These are phyloP conservation scores for Cryptococcus floricola DNA, from an alignment of 1,284 basidiomycete genomes.

Conservation along the genomic window DNA sequence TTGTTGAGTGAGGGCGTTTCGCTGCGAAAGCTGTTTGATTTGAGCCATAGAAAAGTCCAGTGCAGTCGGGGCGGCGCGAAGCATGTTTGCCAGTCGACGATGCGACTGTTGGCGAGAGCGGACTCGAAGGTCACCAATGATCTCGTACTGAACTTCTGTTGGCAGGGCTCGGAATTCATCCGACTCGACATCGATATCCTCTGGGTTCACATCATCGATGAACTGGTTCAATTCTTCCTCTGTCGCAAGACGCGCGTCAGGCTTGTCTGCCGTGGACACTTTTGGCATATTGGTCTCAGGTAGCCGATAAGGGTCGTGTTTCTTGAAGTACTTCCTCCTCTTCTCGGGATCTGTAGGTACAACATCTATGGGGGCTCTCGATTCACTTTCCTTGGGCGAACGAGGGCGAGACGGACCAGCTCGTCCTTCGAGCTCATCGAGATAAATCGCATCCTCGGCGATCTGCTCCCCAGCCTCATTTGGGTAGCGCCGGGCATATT, in stretches of 20 bases:
- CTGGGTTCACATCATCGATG: slow-evolving; percentile 87
- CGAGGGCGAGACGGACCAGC: slow-evolving; percentile 24
- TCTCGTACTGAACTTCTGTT: slow-evolving; percentile 96
- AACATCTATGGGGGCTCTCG: slow-evolving; percentile 6
- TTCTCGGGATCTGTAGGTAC: slow-evolving; percentile 28
- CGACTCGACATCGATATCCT: slow-evolving; percentile 83
- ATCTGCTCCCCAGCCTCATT: slow-evolving; percentile 50
- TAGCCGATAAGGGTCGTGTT: slow-evolving; percentile 75
- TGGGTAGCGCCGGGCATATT: slow-evolving; percentile 21
- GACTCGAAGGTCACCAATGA: slow-evolving; percentile 88
- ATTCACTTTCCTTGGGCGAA: slow-evolving; percentile 3
- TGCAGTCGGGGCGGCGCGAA: slow-evolving; percentile 71
- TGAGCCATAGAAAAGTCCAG: slow-evolving; percentile 95
- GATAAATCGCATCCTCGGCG: slow-evolving; percentile 70
- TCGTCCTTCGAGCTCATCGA: slow-evolving; percentile 70
- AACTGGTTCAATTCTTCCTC: slow-evolving; percentile 86
- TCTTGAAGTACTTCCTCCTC: slow-evolving; percentile 41
- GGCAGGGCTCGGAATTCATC: slow-evolving; percentile 89
- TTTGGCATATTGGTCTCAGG: slow-evolving; percentile 61
- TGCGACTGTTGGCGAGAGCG: slow-evolving; percentile 93
- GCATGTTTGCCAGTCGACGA: slow-evolving; percentile 85
- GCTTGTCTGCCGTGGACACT: slow-evolving; percentile 53
- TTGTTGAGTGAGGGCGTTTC: slow-evolving; percentile 91
- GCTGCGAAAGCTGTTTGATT: slow-evolving; percentile 80
- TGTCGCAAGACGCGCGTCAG: slow-evolving; percentile 86